phyloP scores from a whole-genome alignment of 2,329 filamentous ascomycete genomes.

The Biscogniauxia mediterranea region DNA sequence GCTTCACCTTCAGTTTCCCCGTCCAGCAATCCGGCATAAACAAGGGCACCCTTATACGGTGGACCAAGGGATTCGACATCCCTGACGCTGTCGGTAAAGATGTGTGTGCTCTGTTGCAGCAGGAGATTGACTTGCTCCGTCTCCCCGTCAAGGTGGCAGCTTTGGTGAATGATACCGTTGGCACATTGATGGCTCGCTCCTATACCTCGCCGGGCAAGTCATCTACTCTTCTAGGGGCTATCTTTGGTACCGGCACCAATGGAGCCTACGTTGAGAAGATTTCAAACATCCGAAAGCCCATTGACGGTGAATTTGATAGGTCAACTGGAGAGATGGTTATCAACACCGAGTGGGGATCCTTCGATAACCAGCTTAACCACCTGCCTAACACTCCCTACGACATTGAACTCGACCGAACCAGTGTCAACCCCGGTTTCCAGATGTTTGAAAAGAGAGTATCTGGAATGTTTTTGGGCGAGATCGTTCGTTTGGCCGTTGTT shows the following conservation, averaged over 20 bases:
- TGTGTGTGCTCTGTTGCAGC: constrained; percentile 85
- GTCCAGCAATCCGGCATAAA: constrained; percentile 94
- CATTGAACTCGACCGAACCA: constrained; percentile 70
- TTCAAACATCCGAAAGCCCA: constrained; percentile 75
- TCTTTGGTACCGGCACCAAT: constrained; percentile 97
- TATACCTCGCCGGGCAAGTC: constrained; percentile 90
- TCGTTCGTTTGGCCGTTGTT: constrained; percentile 75
- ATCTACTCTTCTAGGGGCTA: constrained; percentile 86
- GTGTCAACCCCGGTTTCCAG: constrained; percentile 88
- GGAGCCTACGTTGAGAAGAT: constrained; percentile 96
- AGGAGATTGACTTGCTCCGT: constrained; percentile 80
- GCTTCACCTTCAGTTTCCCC: constrained; percentile 99
- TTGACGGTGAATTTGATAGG: constrained; percentile 69
- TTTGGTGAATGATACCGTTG: constrained; percentile 95
- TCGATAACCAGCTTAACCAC: constrained; percentile 89
- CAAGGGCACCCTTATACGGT: constrained; percentile 88
- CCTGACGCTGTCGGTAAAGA: constrained; percentile 92
- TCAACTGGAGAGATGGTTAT: constrained; percentile 93
- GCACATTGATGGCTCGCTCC: constrained; percentile 94
- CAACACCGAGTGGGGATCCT: constrained; percentile 98
- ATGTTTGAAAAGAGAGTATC: constrained; percentile 99
- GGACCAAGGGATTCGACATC: constrained; percentile 99
- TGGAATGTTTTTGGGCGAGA: constrained; percentile 97
- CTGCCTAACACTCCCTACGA: constrained; percentile 87
- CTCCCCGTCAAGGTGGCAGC: constrained; percentile 94